phyloP scores from a whole-genome alignment of 148 eudicot species.

The Linanthus parryae region DNA sequence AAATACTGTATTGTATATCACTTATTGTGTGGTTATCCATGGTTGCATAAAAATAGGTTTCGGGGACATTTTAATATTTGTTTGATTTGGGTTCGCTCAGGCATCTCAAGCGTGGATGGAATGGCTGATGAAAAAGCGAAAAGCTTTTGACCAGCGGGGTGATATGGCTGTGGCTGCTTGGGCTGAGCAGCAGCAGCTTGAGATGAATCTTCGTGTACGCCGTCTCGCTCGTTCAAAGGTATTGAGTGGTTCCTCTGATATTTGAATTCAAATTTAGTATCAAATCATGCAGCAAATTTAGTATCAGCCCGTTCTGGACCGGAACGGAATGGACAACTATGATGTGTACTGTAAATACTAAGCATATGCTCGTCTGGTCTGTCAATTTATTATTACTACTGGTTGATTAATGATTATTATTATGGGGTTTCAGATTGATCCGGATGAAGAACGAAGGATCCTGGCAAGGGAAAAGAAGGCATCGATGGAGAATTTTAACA shows the following conservation, averaged over 20 bases:
- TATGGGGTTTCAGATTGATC: constrained; percentile 57
- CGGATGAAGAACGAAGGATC: constrained; percentile 85
- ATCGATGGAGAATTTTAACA: constrained; percentile 60
- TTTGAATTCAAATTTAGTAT: too few species aligned
- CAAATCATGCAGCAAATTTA: too few species aligned
- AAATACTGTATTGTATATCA: too few species aligned
- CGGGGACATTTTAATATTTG: too few species aligned
- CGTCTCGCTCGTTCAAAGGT: constrained; percentile 93
- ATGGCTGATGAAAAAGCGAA: constrained; percentile 87
- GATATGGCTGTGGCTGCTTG: constrained; percentile 98
- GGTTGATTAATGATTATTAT: neutral
- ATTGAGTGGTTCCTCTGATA: too few species aligned
- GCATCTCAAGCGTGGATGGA: constrained; percentile 99
- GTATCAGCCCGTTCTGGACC: too few species aligned
- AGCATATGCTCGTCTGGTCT: too few species aligned
- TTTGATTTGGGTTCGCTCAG: constrained; percentile 31
- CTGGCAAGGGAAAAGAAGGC: constrained; percentile 82
- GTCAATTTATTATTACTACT: too few species aligned
- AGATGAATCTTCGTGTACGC: constrained; percentile 69
- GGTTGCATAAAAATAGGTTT: too few species aligned
- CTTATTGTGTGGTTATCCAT: too few species aligned
- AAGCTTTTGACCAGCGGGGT: constrained; percentile 94
- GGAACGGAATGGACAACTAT: too few species aligned
- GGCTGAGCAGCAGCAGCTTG: constrained; percentile 99
- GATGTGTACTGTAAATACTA: too few species aligned